These are phyloP conservation scores for Blepharisma undulans DNA, from an alignment of 169 alveolate genomes.

Conservation along the genomic window DNA sequence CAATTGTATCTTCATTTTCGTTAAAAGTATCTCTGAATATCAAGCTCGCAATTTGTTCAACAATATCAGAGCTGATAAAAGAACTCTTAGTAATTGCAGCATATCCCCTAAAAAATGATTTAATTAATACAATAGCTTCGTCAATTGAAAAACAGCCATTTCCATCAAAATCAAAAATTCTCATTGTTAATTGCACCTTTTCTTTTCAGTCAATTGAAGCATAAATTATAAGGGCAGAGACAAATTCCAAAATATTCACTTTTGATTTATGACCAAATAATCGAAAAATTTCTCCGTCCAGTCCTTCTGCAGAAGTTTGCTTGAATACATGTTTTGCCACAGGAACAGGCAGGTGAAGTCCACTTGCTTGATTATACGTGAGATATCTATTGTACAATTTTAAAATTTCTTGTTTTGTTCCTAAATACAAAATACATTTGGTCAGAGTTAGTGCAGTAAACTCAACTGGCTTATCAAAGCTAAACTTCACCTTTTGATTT, in stretches of 20 bases:
- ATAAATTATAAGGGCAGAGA: neutral
- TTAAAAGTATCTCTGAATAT: neutral
- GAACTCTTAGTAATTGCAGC: neutral
- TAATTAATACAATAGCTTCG: neutral
- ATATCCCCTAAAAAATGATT: neutral
- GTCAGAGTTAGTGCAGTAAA: neutral
- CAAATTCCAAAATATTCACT: neutral
- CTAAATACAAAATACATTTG: neutral
- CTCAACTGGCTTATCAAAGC: neutral
- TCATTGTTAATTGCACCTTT: neutral
- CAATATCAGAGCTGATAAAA: neutral
- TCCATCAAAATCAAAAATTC: neutral
- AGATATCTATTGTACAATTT: neutral
- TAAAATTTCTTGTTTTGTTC: neutral
- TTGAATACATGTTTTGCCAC: neutral
- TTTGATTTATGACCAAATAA: neutral
- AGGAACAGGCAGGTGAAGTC: neutral
- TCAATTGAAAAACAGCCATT: neutral
- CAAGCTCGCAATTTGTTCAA: neutral
- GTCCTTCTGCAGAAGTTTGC: neutral
- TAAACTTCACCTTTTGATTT: neutral
- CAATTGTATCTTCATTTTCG: neutral
- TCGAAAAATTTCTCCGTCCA: neutral
- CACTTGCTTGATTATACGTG: neutral
- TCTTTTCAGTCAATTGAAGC: neutral